Evolutionary conservation across 768 basidiomycete species (phyloP), one percentile per base, ranked within the genome.

Genomic region (Russula lepida): DNA sequence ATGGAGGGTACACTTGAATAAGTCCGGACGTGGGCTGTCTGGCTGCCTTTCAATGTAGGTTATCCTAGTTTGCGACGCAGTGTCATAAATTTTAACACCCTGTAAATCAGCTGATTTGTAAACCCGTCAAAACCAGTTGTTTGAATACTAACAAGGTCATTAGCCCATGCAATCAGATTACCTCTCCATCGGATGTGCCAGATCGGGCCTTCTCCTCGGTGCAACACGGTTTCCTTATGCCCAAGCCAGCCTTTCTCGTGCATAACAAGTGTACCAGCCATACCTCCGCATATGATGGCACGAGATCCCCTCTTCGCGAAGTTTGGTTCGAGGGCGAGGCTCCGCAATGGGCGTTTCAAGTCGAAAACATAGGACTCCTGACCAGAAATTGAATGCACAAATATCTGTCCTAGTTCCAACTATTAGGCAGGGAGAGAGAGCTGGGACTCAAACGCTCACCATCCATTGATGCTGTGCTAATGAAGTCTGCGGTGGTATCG

Each of bases 211-310:
- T 98, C 97, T 4, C 88, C 89, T 37, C 76, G 78, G 69, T 93
- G 87, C 21, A 97, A 71, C 6, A 86, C 72, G 0, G 86, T 90
- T 71, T 95, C 94, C 69, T 91, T 97, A 68, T 97, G 90, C 0
- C 95, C 94, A 1, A 98, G 74, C 95, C 97, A 98, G 6, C 94
- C 91, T 70, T 97, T 98, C 77, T 98, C 95, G 64, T 89, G 84
- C 67, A 97, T 68, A n/a, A 90, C 77, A 28, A 99, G 75, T 23
- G 79, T 84, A 4, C 97, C 95, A 0, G 91, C 88, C 80, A 95
- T 80, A 9, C 97, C 97, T 23, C 95, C 97, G 58, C 88, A 92
- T 12, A 97, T 88, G 67, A 97, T 87, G 0, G 88, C 81, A 23
- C 92, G 80, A 8, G 88, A 82, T 39, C 80, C 79, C 53, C 82